Conservation (phyloP, 495 filamentous ascomycete genomes). For the Talaromyces thailandensis region DNA sequence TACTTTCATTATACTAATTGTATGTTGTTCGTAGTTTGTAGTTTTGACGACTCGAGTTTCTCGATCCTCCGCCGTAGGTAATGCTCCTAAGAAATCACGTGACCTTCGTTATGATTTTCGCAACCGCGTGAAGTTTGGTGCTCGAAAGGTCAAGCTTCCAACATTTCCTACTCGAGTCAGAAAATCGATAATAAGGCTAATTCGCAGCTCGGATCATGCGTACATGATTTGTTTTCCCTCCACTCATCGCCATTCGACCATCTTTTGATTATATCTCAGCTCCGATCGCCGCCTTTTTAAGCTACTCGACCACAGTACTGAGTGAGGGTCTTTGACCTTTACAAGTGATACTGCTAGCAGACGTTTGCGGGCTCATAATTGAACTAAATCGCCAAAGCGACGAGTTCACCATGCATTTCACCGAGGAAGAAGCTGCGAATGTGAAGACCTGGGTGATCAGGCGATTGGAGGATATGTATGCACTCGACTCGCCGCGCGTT, state of each 20-base stretch:
- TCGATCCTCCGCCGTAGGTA: background rate
- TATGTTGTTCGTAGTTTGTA: background rate
- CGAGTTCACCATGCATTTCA: constrained; percentile 57
- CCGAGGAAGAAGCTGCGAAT: constrained; percentile 61
- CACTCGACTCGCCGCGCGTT: constrained; percentile 5
- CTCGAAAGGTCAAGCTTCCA: background rate
- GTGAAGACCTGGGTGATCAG: constrained; percentile 88
- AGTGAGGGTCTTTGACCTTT: background rate
- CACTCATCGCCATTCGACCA: background rate
- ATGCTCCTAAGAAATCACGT: background rate
- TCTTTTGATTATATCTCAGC: background rate
- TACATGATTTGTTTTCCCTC: background rate
- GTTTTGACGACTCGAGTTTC: background rate
- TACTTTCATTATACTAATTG: background rate
- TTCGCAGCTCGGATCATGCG: background rate
- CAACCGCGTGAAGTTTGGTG: background rate
- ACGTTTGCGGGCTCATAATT: too few relatives aligned
- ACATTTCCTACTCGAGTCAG: background rate
- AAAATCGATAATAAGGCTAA: background rate
- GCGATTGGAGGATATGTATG: constrained; percentile 85
- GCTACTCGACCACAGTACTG: background rate
- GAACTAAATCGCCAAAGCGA: background rate
- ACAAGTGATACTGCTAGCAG: background rate
- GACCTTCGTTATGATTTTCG: background rate
- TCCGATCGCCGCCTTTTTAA: background rate